Evolutionary conservation across 306 rosid species (phyloP).

Genomic region (Sindora glabra): DNA sequence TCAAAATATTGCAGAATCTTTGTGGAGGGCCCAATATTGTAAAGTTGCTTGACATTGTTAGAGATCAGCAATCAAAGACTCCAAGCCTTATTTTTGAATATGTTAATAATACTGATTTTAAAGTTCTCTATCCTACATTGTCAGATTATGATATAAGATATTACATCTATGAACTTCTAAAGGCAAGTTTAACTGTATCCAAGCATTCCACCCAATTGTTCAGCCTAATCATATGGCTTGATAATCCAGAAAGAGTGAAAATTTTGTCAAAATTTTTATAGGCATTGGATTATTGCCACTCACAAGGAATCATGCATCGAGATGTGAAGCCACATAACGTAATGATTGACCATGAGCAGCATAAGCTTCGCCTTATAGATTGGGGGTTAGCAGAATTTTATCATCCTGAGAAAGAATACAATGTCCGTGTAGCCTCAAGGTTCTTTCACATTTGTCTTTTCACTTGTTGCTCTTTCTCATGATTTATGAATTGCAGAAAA

Average conservation of each 20-base stretch:
- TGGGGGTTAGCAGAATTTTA: slow-evolving; percentile 45
- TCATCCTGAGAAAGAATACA: slow-evolving; percentile 40
- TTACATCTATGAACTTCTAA: slow-evolving; percentile 87
- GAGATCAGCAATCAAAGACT: slow-evolving; percentile 88
- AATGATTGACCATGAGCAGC: slow-evolving; percentile 42
- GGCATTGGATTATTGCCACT: slow-evolving; percentile 45
- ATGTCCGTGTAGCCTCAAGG: slow-evolving; percentile 44
- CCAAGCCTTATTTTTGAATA: slow-evolving; percentile 86
- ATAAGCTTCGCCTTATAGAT: slow-evolving; percentile 38
- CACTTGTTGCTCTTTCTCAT: neutral
- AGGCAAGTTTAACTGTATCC: slow-evolving; percentile 31
- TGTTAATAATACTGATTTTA: slow-evolving; percentile 89
- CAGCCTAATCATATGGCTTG: too few species aligned
- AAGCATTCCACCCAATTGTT: too few species aligned
- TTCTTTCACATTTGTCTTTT: neutral
- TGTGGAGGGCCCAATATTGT: slow-evolving; percentile 93
- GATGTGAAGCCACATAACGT: slow-evolving; percentile 45
- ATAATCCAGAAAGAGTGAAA: too few species aligned
- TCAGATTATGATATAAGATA: slow-evolving; percentile 90
- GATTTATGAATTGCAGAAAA: too few species aligned
- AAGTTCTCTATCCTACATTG: slow-evolving; percentile 80
- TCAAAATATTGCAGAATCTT: slow-evolving; percentile 86
- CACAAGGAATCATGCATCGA: slow-evolving; percentile 42
- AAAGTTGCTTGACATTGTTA: slow-evolving; percentile 80
- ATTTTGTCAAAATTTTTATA: neutral